Base-by-base conservation (phyloP, 768 basidiomycete species). In the Russula virescens region DNA sequence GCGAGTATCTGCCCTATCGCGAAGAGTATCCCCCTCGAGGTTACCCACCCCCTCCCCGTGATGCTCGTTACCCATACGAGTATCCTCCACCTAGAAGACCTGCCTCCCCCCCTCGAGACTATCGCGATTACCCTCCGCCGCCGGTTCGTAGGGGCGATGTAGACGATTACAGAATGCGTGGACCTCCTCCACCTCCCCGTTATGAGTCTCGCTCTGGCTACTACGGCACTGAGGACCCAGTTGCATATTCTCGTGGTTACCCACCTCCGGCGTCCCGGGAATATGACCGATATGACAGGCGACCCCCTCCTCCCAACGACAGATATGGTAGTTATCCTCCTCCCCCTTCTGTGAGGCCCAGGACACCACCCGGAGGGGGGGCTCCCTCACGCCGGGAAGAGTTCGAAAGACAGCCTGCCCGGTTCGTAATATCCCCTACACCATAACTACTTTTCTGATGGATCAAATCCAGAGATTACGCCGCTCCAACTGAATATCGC, bases 91-190 rank as follows among this genome's bases (percentile, higher is more conserved):
- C 79, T 60, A 78, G 88, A 52, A 76, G 87, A 61, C 83, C 85
- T 60, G 75, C 78, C 16, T 83, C 82, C 19, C 75, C 88, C 55
- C 81, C 86, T 18, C 79, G 87, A 66, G 89, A 88, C 13, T 83
- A 82, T 69, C 78, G 86, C 43, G 89, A 89, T 61, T 85, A 87
- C 73, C 78, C 79, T 64, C 75, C 76, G 42, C 77, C 79, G 46
- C 74, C 79, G 63, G 74, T 77, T 66, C 68, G 78, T 63, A 75
- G 77, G 67, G 82, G 86, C 61, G 88, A 91, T 52, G 80, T 83
- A 68, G 88, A 92, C 67, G 90, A 91, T 53, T 86, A 84, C 66
- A 80, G 85, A 69, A 68, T 72, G 68, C 80, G 86, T 50, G 87
- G 81, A 60, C 73, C 78, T 59, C 74, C 76, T n/a, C 72, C 82